Base-by-base conservation (phyloP, 345 rosid genomes). In the Syzygium aqueum region DNA sequence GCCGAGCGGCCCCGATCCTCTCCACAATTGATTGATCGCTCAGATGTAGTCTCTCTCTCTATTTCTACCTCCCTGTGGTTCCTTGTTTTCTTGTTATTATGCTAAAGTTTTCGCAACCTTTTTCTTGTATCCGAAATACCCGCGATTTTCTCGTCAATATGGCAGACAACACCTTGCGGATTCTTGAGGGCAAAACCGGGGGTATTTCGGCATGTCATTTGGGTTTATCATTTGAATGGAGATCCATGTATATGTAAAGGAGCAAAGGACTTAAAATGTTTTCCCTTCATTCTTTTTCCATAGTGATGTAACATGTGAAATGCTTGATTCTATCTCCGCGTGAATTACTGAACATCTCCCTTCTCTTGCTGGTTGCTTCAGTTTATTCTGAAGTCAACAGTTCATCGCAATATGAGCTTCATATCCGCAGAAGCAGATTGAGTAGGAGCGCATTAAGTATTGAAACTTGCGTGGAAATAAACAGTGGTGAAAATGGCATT, bases 1-100 rank as follows among this genome's bases (percentile, higher is more conserved):
- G 53, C 89, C 89, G 40, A 88, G 87, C 27, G 86, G 89, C 84
- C 89, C 89, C 13, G 89, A 88, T 61, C 89, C 89, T 65, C 89
- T 88, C 54, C 89, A 88, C 87, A 88, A 88, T 77, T 88, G 77
- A 84, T 17, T 30, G 8, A 25, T 51, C 33, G 5, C 61, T 84
- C n/a, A 40, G 61, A 87, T 19, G 27, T 11, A 49, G 80, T 22
- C 54, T 33, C 10, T 57, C 46, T 51, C 54, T 37, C 65, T 43
- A 53, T 49, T 50, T 16, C 33, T 61, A 19, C 28, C 56, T 46
- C 53, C 43, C 15, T 40, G 16, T 63, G 80, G 77, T 28, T 84
- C n/a, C 17, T 82, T 59, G 52, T 43, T 56, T 21, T 17, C 40
- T 30, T 17, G 49, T 84, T 73, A 10, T 73, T 14, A 73, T 19